phyloP scores from a whole-genome alignment of 163 green algal genomes.

The Chlamydomonas reinhardtii region DNA sequence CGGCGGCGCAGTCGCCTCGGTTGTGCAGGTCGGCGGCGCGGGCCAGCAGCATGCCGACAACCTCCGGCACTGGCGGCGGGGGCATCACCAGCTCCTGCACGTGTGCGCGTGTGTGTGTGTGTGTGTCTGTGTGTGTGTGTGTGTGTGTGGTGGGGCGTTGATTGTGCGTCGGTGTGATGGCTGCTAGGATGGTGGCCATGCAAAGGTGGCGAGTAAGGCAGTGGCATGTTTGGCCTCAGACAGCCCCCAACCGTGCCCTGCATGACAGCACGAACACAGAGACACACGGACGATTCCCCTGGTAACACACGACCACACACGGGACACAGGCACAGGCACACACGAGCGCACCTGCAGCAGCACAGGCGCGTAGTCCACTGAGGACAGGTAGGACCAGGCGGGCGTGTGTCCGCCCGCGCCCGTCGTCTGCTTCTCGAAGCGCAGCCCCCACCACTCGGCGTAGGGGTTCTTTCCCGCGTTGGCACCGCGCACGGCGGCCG shows the following conservation, averaged over 20 bases:
- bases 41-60: conserved; percentile 37
- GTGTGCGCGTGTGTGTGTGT: too few species aligned
- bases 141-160: too few species aligned
- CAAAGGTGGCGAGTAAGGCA: too few species aligned
- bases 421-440: conserved; percentile 41
- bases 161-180: too few species aligned
- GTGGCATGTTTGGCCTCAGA: too few species aligned
- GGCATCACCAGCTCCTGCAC: conserved; percentile 65
- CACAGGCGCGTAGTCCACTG: conserved; percentile 55
- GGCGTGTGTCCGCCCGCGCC: conserved; percentile 3
- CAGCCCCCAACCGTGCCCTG: too few species aligned
- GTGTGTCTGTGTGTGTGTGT: too few species aligned
- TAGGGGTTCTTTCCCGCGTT: conserved; percentile 47
- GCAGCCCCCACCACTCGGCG: conserved; percentile 58
- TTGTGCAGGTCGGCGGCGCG: conserved; percentile 55
- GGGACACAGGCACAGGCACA: too few species aligned
- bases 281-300: too few species aligned
- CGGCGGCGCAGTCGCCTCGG: conserved; percentile 33
- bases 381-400: conserved; percentile 56
- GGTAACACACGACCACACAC: too few species aligned
- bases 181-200: too few species aligned
- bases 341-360: conserved; percentile 61
- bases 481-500: not conserved
- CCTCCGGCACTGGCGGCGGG: conserved; percentile 48
- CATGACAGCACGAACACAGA: too few species aligned